A percentile compares a stretch with the other conserved stretches of the same genome.
Conservation (phyloP, 2,329 filamentous ascomycete genomes). For the Alternaria arbusti region DNA sequence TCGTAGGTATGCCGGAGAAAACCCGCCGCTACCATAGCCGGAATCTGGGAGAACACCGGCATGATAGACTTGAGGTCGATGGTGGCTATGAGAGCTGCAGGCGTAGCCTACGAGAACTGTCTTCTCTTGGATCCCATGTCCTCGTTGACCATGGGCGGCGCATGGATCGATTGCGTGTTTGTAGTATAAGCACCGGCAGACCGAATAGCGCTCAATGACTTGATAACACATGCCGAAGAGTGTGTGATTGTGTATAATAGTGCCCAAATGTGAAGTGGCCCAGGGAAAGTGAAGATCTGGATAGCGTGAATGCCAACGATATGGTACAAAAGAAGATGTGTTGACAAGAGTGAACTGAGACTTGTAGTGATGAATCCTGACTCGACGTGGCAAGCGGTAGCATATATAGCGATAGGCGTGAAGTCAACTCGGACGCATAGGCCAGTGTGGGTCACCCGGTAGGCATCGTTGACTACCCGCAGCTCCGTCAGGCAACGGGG, state of each 20-base stretch:
- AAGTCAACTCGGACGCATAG: constrained; percentile 25
- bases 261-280: background rate
- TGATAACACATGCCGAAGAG: constrained; percentile 77
- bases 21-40: constrained; percentile 38
- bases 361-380: constrained; percentile 17
- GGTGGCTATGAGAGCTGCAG: constrained; percentile 64
- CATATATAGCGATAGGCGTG: constrained; percentile 42
- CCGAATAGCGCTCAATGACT: constrained; percentile 83
- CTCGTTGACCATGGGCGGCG: constrained; percentile 73
- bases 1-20: constrained; percentile 21
- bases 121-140: constrained; percentile 74
- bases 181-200: constrained; percentile 88
- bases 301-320: constrained; percentile 12
- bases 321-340: constrained; percentile 19
- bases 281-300: background rate
- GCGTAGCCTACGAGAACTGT: constrained; percentile 84
- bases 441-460: constrained; percentile 32
- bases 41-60: constrained; percentile 35
- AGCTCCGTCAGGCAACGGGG: constrained; percentile 45
- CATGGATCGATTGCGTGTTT: constrained; percentile 86
- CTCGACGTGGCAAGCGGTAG: constrained; percentile 27
- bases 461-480: constrained; percentile 39
- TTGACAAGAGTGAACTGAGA: constrained; percentile 17
- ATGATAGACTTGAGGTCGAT: constrained; percentile 31
- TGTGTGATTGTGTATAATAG: background rate